These are phyloP conservation scores for Xylaria scruposa DNA, from an alignment of 495 filamentous ascomycete genomes.

Conservation along the genomic window DNA sequence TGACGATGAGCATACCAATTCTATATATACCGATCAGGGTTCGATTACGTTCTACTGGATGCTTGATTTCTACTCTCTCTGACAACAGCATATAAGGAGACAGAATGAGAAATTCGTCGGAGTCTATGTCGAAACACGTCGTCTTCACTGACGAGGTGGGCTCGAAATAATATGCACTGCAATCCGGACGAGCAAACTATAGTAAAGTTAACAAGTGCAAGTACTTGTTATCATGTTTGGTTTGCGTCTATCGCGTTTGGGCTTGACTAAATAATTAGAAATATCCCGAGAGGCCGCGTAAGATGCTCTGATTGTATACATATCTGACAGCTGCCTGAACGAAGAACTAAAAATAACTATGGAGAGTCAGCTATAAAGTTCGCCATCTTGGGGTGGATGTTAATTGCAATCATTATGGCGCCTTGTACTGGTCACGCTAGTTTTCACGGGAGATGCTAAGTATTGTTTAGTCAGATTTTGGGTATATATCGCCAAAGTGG, in stretches of 20 bases:
- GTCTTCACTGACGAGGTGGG: neutral
- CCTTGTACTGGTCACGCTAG: neutral
- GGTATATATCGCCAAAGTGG: neutral
- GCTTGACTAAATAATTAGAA: neutral
- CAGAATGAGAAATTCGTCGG: neutral
- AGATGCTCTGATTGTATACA: neutral
- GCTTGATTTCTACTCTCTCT: neutral
- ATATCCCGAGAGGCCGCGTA: neutral
- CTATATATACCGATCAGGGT: neutral
- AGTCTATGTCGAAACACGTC: neutral
- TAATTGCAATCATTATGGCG: neutral
- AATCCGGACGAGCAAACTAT: neutral
- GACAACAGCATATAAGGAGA: neutral
- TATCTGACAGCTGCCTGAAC: neutral
- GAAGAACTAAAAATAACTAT: neutral
- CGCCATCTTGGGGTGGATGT: neutral
- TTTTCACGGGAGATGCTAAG: neutral
- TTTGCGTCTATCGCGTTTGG: neutral
- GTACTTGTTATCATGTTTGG: neutral
- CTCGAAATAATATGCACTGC: too few relatives aligned
- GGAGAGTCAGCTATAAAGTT: neutral
- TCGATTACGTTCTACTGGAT: neutral
- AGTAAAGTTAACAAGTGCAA: neutral
- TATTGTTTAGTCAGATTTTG: neutral
- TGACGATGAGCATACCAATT: neutral